A percentile compares a stretch with the other conserved stretches of the same genome.
Evolutionary conservation across 345 rosid genomes (phyloP).

Genomic region (Moricandia arvensis): DNA sequence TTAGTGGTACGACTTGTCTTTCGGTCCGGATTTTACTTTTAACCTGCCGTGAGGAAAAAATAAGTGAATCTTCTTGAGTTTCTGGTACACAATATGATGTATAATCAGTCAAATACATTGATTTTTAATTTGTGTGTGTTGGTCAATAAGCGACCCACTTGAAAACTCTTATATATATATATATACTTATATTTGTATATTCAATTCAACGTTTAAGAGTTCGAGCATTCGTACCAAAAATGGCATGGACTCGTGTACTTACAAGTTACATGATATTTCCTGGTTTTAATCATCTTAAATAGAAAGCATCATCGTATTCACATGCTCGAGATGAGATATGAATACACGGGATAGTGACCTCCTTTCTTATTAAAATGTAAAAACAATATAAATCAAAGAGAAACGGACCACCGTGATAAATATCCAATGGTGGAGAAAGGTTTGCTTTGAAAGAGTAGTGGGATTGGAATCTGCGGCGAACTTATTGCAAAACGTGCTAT

Average conservation of each 20-base stretch:
- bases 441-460: constrained; percentile 18
- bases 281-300: background rate
- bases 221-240: background rate
- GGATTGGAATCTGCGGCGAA: constrained; percentile 22
- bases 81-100: too few relatives aligned
- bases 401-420: constrained; percentile 11
- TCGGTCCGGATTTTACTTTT: too few relatives aligned
- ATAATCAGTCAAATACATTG: too few relatives aligned
- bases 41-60: too few relatives aligned
- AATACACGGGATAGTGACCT: constrained; percentile 15
- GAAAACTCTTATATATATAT: background rate
- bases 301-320: constrained; percentile 28
- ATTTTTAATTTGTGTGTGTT: background rate
- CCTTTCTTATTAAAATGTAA: background rate
- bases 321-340: constrained; percentile 17
- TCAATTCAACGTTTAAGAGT: background rate
- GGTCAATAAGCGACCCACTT: background rate
- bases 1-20: too few relatives aligned
- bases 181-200: background rate
- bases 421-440: constrained; percentile 23
- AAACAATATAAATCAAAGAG: background rate
- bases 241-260: constrained; percentile 20
- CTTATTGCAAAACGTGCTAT: constrained; percentile 13
- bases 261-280: background rate
- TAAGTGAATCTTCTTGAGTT: too few relatives aligned